Base-by-base conservation (phyloP, 179 eudicot genomes). In the Spinacia oleracea region DNA sequence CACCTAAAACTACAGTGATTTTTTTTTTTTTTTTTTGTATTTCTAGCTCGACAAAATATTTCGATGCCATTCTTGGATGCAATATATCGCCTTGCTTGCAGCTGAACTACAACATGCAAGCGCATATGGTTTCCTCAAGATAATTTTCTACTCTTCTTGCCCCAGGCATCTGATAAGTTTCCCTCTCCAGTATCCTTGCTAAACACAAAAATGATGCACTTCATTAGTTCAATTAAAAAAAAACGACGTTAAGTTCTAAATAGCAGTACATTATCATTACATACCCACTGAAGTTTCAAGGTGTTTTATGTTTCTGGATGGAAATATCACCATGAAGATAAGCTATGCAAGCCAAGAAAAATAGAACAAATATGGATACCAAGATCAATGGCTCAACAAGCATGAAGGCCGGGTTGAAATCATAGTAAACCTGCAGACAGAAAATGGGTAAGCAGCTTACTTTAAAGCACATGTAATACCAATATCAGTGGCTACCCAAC, bases 351-450 rank as follows among this genome's bases (percentile, higher is more conserved):
- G 94, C 89, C 80, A 85, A 34, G 82, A 96, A 96, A 80, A 90
- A 79, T 74, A 96, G 84, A 86, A 92, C 88, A 78, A 90, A 93
- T 8, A 85, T 90, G 66, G 97, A 89, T 69, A 81, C 80, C 86
- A 96, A 73, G 89, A 96, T 93, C 90, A 96, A 78, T 31, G 99
- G 99, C 88, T 96, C 99, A 0, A 90, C 99, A 75, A 96, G 96
- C 99, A 96, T 96, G 85, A 85, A 96, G 63, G 82, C 78, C 9
- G 90, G 92, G 80, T 89, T 91, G 92, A 96, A 96, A 70, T 85
- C 83, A 85, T 96, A 96, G 87, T 91, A 86, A 62, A 96, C 94
- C 99, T 96, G 96, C 80, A 86, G 43, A 40, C 25, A 73, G 58
- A 84, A 43, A 55, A 72, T 43, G 74, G 21, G 7, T 31, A 25